Evolutionary conservation across 2,329 filamentous ascomycete species (phyloP).

Genomic region (Metarhizium brunneum): DNA sequence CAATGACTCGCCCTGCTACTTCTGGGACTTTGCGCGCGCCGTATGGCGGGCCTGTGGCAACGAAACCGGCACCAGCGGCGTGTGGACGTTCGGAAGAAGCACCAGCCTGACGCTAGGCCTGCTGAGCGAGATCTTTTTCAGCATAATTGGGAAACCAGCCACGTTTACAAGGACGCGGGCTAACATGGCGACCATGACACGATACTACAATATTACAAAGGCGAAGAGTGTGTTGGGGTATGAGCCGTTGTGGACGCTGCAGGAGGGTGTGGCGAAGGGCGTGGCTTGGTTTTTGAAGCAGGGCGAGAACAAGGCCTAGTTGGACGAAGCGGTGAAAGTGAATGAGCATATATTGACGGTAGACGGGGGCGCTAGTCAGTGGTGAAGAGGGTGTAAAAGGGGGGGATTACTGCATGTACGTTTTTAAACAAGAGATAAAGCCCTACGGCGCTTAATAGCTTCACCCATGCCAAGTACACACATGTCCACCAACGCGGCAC

Average conservation of each 20-base stretch:
- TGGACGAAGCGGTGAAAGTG: background rate
- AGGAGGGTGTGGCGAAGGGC: constrained; percentile 51
- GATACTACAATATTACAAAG: constrained; percentile 72
- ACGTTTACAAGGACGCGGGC: constrained; percentile 53
- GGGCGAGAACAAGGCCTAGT: constrained; percentile 24
- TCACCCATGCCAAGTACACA: background rate
- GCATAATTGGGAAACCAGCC: constrained; percentile 39
- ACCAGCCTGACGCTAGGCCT: constrained; percentile 43
- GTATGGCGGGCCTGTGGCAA: constrained; percentile 61
- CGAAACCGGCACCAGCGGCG: constrained; percentile 39
- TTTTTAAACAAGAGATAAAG: too few relatives aligned
- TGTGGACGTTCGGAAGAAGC: constrained; percentile 44
- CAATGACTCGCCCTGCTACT: constrained; percentile 80
- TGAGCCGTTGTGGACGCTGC: constrained; percentile 53
- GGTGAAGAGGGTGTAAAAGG: too few relatives aligned
- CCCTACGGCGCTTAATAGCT: too few relatives aligned
- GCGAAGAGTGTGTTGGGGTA: constrained; percentile 64
- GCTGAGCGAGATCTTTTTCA: constrained; percentile 42
- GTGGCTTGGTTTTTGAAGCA: constrained; percentile 47
- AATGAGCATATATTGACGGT: too few relatives aligned
- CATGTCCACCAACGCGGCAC: background rate
- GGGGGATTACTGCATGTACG: too few relatives aligned
- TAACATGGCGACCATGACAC: constrained; percentile 62
- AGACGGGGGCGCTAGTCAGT: too few relatives aligned
- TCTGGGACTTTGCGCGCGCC: constrained; percentile 78